Evolutionary conservation across 208 protist genomes (phyloP), one percentile per base, ranked within the genome.

Genomic region (Leishmania tarentolae): DNA sequence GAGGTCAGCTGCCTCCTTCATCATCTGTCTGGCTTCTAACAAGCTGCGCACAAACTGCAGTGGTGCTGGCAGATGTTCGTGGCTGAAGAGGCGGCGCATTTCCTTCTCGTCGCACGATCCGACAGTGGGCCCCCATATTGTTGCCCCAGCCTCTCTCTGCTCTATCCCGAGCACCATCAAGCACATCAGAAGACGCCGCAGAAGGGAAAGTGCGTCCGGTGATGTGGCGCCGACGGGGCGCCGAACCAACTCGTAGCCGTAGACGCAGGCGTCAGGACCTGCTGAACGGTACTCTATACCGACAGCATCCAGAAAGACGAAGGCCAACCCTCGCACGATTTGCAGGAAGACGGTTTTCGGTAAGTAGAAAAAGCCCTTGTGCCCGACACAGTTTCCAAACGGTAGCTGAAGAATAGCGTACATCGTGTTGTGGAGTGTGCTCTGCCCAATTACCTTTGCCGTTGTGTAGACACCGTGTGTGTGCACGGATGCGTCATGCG

Each of bases 321-420:
- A 95, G 44, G 89, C 87, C 65, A 80, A 57, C 35, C 87, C 87
- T 3, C 44, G 61, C 4, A 86, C 83, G 40, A 83, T 81, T 35
- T 90, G 83, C 68, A 93, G 84, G 71, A 96, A 93, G 28, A 94
- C 78, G n/a, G 75, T 86, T 78, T 90, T 87, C 17, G 91, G 86
- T 35, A 95, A 73, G 76, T 92, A 96, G 57, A 95, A 93, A 63
- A 92, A 90, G 6, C 93, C 93, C 53, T 75, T 80, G 82, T 89
- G 72, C 21, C 90, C 92, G 24, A 86, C 80, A 40, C 57, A 47
- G 17, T 28, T 37, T 57, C 94, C 94, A 73, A 97, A 93, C 59
- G 92, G 94, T 24, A 83, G 85, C 82, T 96, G 92, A 47, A 93
- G 82, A 78, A 97, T 93, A n/a, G 95, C 82, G 72, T 92, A 88